phyloP scores from a whole-genome alignment of 2,329 filamentous ascomycete species.

The Aspergillus luchuensis region DNA sequence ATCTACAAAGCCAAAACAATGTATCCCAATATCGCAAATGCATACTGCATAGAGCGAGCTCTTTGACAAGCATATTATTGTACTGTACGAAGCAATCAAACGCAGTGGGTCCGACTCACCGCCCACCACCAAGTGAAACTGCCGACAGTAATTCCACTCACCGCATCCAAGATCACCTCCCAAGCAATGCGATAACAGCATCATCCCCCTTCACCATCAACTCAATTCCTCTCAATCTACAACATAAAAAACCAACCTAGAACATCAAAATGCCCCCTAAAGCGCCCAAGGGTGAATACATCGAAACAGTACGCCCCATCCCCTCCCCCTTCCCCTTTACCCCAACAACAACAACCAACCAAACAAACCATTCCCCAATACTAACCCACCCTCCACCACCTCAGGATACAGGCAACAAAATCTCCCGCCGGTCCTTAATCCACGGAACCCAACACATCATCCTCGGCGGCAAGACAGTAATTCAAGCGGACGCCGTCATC shows the following conservation, averaged over 20 bases:
- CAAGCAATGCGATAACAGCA: background rate
- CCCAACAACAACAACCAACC: background rate
- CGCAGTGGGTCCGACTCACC: too few species aligned
- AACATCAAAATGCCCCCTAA: conserved; percentile 67
- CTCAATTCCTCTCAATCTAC: background rate
- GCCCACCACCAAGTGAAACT: too few species aligned
- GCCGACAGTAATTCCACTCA: background rate
- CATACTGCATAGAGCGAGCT: too few species aligned
- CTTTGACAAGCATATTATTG: too few species aligned
- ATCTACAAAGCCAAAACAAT: too few species aligned
- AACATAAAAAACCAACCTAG: background rate
- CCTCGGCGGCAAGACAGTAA: conserved; percentile 91
- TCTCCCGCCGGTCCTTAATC: conserved; percentile 86
- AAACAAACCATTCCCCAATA: background rate
- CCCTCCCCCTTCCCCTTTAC: conserved; percentile 3
- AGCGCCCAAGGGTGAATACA: conserved; percentile 84
- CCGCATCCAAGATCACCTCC: background rate
- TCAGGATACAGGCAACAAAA: conserved; percentile 97
- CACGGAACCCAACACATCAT: conserved; percentile 98
- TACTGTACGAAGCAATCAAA: too few species aligned
- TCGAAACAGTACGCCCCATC: conserved; percentile 74
- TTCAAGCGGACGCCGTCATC: conserved; percentile 92
- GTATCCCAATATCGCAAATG: too few species aligned
- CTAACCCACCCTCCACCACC: conserved; percentile 11
- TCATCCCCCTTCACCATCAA: background rate